Percentiles rank a stretch among this genome's conserved stretches.
These are phyloP conservation scores for Serendipita vermifera DNA, from an alignment of 768 basidiomycete genomes.

Conservation along the genomic window DNA sequence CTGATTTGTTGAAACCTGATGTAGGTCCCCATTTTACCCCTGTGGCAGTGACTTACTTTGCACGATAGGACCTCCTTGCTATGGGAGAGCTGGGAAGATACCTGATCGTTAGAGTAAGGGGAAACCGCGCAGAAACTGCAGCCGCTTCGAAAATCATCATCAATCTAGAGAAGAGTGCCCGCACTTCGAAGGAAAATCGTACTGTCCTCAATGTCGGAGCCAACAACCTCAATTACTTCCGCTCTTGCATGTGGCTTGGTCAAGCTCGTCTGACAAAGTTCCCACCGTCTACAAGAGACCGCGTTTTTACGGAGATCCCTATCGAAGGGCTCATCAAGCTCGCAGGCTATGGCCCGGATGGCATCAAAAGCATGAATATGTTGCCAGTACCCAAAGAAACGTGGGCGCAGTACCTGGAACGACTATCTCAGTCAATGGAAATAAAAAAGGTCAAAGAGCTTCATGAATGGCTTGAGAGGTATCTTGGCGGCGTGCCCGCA, in stretches of 20 bases:
- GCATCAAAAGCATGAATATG: background rate
- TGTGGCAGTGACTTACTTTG: too few relatives aligned
- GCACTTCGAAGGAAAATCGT: background rate
- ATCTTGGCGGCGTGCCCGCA: background rate
- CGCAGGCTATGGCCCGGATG: constrained; percentile 1
- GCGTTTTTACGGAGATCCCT: constrained; percentile 3
- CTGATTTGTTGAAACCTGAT: too few relatives aligned
- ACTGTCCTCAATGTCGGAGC: background rate
- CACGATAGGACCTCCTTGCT: background rate
- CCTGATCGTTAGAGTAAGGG: background rate
- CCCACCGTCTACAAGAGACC: background rate
- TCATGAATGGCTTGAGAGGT: background rate
- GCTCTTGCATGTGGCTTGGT: background rate
- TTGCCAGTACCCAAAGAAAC: background rate
- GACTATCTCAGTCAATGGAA: constrained; percentile 1
- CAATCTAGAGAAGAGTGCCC: background rate
- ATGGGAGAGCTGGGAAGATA: background rate
- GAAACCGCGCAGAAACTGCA: background rate
- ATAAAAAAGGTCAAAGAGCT: background rate
- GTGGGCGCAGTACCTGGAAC: constrained; percentile 13
- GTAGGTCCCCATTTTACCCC: too few relatives aligned
- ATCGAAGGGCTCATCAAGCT: constrained; percentile 8
- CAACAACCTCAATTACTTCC: constrained; percentile 2
- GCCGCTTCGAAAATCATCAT: background rate
- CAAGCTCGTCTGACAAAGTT: constrained; percentile 1